Evolutionary conservation across 495 filamentous ascomycete species (phyloP).

Genomic region (Talaromyces wortmannii): DNA sequence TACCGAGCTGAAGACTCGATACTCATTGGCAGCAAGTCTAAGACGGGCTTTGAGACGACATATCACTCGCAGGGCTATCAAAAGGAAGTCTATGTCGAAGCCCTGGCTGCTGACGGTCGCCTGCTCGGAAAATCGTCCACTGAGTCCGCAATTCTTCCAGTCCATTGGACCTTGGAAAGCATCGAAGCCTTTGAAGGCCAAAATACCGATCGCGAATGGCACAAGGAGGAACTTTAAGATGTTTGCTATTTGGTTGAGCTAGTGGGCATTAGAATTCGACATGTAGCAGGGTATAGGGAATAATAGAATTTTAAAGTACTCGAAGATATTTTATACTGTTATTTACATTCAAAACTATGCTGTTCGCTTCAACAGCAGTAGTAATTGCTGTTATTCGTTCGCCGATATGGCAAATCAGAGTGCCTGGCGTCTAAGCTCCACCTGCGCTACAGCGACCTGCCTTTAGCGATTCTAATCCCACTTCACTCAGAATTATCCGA

Average conservation of each 20-base stretch:
- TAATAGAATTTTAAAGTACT: neutral
- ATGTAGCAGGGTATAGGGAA: neutral
- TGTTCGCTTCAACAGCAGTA: neutral
- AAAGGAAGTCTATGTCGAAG: conserved; percentile 10
- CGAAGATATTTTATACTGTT: neutral
- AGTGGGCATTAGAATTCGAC: neutral
- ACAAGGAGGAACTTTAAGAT: neutral
- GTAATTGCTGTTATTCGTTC: too few species aligned
- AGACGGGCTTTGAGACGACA: conserved; percentile 7
- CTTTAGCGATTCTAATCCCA: neutral
- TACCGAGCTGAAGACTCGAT: neutral
- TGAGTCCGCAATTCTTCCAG: neutral
- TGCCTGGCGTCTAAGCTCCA: neutral
- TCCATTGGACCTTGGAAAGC: neutral
- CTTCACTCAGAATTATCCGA: too few species aligned
- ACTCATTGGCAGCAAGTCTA: conserved; percentile 4
- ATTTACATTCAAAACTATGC: neutral
- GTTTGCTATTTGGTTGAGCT: neutral
- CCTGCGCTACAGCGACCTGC: neutral
- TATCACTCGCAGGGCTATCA: conserved; percentile 8
- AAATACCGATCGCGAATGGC: neutral
- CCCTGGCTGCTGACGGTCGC: conserved; percentile 2
- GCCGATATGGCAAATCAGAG: neutral
- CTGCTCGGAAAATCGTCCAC: neutral
- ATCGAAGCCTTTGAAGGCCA: neutral